phyloP scores from a whole-genome alignment of 768 basidiomycete species.

The Suillus decipiens region DNA sequence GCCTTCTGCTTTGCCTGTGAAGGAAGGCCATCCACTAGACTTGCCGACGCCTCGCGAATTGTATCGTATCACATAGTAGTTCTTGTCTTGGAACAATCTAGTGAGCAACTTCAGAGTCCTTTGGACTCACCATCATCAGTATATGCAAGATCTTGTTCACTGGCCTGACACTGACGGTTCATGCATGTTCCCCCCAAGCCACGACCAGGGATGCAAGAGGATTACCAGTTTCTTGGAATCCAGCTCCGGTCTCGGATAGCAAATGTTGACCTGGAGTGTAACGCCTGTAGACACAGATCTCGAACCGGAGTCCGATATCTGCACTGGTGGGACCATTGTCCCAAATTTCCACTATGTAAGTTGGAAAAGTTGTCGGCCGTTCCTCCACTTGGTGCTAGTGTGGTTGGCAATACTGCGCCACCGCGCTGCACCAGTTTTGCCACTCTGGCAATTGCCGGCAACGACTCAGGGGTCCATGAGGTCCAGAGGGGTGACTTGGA shows the following conservation, averaged over 20 bases:
- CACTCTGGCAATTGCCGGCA: too few relatives aligned
- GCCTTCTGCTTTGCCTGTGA: constrained; percentile 71
- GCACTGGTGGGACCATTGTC: constrained; percentile 4
- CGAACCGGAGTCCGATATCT: constrained; percentile 11
- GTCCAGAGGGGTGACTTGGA: too few relatives aligned
- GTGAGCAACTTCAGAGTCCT: constrained; percentile 46
- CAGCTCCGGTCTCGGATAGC: constrained; percentile 25
- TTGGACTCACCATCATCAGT: background rate
- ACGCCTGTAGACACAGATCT: constrained; percentile 39
- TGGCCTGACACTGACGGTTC: constrained; percentile 60
- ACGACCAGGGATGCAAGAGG: constrained; percentile 86
- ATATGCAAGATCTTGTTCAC: background rate
- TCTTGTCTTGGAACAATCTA: constrained; percentile 40
- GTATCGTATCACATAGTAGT: constrained; percentile 65
- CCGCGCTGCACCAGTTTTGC: too few relatives aligned
- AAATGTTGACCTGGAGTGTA: constrained; percentile 43
- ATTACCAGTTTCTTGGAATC: constrained; percentile 53
- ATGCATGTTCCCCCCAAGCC: constrained; percentile 75
- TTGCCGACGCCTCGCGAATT: constrained; percentile 79
- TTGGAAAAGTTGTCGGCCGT: background rate
- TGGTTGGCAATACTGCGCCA: too few relatives aligned
- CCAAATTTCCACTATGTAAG: background rate
- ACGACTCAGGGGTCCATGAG: too few relatives aligned
- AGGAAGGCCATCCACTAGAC: constrained; percentile 72
- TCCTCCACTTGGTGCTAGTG: too few relatives aligned